Evolutionary conservation across 768 basidiomycete genomes (phyloP), one percentile per base, ranked within the genome.

Genomic region (Goffeauzyma gilvescens): DNA sequence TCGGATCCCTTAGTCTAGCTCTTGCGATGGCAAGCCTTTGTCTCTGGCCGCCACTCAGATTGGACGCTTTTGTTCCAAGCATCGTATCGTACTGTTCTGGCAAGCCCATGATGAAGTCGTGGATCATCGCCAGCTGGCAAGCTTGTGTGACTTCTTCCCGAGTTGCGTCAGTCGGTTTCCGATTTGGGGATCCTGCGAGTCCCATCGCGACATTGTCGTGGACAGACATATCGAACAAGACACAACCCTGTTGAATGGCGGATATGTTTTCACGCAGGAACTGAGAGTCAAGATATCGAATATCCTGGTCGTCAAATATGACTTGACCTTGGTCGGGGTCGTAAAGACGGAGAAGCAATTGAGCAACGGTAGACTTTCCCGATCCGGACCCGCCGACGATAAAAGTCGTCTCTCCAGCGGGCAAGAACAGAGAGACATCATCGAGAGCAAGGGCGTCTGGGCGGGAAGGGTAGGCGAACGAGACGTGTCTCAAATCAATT

Each of bases 11-110:
- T 42, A 96, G 64, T 45, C 74, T 71, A 1, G 84, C 89, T 38
- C 90, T 68, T 0, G 90, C 90, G 44, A 98, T 75, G 6, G 84
- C 83, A 22, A 98, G 58, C 7, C 90, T 65, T 66, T 98, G 90
- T 52, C 75, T 75, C 69, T 96, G 93, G 2, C 90, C 90, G 12
- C 90, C 90, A 49, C 81, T 85, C 51, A 89, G 64, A 32, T 72
- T 75, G 2, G 80, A 72, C 2, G 86, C 89, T 22, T 71, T 74
- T 18, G 67, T 74, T 0, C 81, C 82, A 2, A 95, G 65, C 23
- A 69, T 63, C 0, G 87, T 90, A 35, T 89, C 81, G 52, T 95
- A 95, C 0, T 86, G 85, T 3, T 78, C 71, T 0, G 83, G 84
- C n/a, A 96, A 65, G 42, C 78, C 81, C 13, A 67, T 63, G 4